Evolutionary conservation across 2,329 filamentous ascomycete species (phyloP), one percentile per base, ranked within the genome.

Genomic region (Exophiala bonariae): DNA sequence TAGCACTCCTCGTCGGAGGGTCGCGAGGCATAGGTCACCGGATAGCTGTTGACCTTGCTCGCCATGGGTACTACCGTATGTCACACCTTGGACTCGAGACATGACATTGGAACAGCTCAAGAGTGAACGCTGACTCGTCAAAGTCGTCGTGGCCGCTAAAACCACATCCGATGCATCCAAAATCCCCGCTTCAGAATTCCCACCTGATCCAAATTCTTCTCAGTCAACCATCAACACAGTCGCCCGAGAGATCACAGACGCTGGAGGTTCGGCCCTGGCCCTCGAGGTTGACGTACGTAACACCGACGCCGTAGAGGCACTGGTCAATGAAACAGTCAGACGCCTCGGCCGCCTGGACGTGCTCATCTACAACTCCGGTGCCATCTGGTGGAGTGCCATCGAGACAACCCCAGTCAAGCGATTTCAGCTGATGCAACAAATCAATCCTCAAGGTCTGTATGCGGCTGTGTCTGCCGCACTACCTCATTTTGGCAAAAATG

Each of bases 381-480:
- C 89, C 2, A 90, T 95, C 56, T 93, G 85, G 84, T 92, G 88
- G 87, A 79, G 85, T 0, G 78, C 85, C 1, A 81, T 95, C 0
- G 78, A 83, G 41, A 79, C 83, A 37, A 92, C 87, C 0, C 84
- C 86, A 0, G 71, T 86, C 55, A 86, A 85, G 66, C 78, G 87
- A n/a, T 92, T 89, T 69, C 81, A 83, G 63, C 78, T 86, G 56
- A 88, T 91, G 83, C 86, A 90, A 67, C 73, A 75, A 50, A 80
- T 90, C 52, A 90, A 90, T 59, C 76, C 80, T 0, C 83, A 89
- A 58, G 89, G 89, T 0, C 72, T 95, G 1, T 95, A 95, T 66
- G 85, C 78, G 14, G 76, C 78, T 3, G 63, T 93, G 4, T 85
- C 90, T 59, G 82, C 83, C 4, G 69, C 76, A 2, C 73, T 93